Conservation (phyloP, 306 rosid genomes). For the Sesbania bispinosa region DNA sequence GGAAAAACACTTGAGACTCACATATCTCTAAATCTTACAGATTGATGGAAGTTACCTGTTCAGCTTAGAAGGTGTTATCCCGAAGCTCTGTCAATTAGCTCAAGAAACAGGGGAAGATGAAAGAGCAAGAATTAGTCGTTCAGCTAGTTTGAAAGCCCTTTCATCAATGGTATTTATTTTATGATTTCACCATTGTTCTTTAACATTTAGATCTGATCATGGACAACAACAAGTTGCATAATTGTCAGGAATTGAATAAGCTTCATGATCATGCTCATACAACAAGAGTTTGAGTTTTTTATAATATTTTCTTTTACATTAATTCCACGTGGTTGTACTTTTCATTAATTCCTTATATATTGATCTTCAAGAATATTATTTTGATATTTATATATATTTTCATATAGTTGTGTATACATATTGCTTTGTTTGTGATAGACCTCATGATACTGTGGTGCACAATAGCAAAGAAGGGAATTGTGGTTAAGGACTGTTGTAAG, state of each 20-base stretch:
- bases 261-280: not conserved
- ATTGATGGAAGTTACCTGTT: conserved; percentile 73
- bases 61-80: conserved; percentile 76
- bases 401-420: too few relatives aligned
- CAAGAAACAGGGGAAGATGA: conserved; percentile 84
- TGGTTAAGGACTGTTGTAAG: not conserved
- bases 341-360: not conserved
- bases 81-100: conserved; percentile 80
- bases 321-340: not conserved
- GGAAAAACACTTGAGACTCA: conserved; percentile 11
- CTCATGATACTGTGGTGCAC: not conserved
- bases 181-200: conserved; percentile 17
- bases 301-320: not conserved
- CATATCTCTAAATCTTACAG: conserved; percentile 41
- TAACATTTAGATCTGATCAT: conserved; percentile 1
- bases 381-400: too few relatives aligned
- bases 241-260: not conserved
- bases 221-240: not conserved
- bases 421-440: not conserved
- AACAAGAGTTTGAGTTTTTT: not conserved
- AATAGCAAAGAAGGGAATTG: not conserved
- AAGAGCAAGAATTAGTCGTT: conserved; percentile 42
- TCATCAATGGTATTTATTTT: conserved; percentile 76
- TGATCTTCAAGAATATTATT: not conserved
- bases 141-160: conserved; percentile 79